These are phyloP conservation scores for Excoecaria cochinchinensis DNA, from an alignment of 345 rosid genomes.

Conservation along the genomic window DNA sequence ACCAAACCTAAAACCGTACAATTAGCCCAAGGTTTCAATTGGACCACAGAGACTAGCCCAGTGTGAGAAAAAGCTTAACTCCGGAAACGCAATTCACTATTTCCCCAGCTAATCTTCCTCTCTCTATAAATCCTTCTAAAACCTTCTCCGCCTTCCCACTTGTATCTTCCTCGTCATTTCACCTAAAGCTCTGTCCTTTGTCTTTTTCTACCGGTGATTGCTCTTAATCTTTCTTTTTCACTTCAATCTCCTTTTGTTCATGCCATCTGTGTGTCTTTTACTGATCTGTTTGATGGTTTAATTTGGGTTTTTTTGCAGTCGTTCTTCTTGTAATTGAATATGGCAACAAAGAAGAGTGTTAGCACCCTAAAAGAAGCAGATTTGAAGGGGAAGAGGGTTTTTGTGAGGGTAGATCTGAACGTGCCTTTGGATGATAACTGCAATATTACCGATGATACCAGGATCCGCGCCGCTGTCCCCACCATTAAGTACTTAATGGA, in stretches of 20 bases:
- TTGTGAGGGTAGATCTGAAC: slow-evolving; percentile 44
- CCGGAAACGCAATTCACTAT: too few relatives aligned
- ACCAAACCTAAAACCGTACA: background rate
- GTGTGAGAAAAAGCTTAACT: background rate
- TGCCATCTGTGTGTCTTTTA: background rate
- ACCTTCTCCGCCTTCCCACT: background rate
- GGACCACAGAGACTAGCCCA: slow-evolving; percentile 2
- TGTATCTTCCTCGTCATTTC: background rate
- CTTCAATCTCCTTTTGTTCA: background rate
- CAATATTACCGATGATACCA: slow-evolving; percentile 33
- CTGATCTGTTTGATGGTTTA: slow-evolving; percentile 8
- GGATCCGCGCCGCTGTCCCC: slow-evolving; percentile 42
- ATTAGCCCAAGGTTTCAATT: background rate
- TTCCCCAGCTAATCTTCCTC: background rate
- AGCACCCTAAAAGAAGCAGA: slow-evolving; percentile 47
- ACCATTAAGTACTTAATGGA: slow-evolving; percentile 33
- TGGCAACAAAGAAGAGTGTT: slow-evolving; percentile 55
- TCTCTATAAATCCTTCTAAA: background rate
- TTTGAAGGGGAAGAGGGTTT: slow-evolving; percentile 68
- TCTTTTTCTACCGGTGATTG: background rate
- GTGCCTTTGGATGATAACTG: slow-evolving; percentile 36
- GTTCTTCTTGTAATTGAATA: background rate
- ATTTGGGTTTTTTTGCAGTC: background rate
- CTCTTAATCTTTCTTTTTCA: background rate
- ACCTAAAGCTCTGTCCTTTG: background rate